Percentiles rank a stretch among this genome's conserved stretches.
Conservation (phyloP, 2,329 filamentous ascomycete species). For the Daldinia eschscholtzii region DNA sequence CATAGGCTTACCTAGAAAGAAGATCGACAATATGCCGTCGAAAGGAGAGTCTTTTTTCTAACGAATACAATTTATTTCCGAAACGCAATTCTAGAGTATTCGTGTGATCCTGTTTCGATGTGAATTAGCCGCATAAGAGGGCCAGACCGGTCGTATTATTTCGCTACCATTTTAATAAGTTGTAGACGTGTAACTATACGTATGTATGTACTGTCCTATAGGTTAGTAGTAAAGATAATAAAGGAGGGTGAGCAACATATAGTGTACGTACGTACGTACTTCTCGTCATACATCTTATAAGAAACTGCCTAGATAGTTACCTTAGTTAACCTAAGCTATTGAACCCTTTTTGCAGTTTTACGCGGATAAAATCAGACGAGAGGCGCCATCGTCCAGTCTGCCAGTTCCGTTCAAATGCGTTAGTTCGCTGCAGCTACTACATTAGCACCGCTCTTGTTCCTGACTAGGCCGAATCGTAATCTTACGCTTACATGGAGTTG, state of each 20-base stretch:
- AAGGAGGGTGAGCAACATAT: not conserved
- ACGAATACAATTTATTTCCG: constrained; percentile 9
- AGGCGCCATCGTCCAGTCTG: constrained; percentile 4
- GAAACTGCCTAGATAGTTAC: too few relatives aligned
- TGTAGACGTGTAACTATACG: not conserved
- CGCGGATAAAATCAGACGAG: constrained; percentile 19
- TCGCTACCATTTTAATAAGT: not conserved
- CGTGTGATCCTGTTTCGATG: not conserved
- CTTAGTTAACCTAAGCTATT: constrained; percentile 7
- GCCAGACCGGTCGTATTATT: not conserved
- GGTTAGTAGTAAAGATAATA: not conserved
- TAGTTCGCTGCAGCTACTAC: constrained; percentile 40
- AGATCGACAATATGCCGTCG: constrained; percentile 26
- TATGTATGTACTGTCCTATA: not conserved
- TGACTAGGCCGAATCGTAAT: constrained; percentile 41
- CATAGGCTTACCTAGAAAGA: constrained; percentile 4
- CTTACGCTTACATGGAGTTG: constrained; percentile 38
- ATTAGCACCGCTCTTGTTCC: constrained; percentile 39
- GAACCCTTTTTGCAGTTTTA: constrained; percentile 15
- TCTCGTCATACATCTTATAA: constrained; percentile 1
- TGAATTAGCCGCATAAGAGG: not conserved
- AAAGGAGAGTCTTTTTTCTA: constrained; percentile 9
- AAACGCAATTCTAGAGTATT: constrained; percentile 3
- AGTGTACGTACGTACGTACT: not conserved
- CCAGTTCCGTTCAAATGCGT: constrained; percentile 11